Base-by-base conservation (phyloP, 495 filamentous ascomycete genomes). In the Lasiosphaeris hirsuta region DNA sequence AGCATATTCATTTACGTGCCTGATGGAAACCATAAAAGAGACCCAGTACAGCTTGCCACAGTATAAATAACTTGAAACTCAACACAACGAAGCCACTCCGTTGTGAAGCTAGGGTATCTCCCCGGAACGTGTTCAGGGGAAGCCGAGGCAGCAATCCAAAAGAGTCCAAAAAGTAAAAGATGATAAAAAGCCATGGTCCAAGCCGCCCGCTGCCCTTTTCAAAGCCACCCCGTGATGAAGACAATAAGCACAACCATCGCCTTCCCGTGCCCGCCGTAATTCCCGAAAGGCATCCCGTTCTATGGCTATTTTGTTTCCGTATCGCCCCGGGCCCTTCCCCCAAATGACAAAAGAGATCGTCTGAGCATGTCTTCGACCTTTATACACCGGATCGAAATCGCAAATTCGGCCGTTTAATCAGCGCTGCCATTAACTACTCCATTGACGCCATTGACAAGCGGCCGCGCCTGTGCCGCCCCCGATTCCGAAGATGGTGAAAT, bases 401-500 rank as follows among this genome's bases (percentile, higher is more conserved):
- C 15, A 8, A 15, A 30, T 15, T 43, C 36, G 39, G 19, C 19
- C 39, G 40, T 43, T 55, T 39, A 50, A 11, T 39, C 13, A 8
- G 34, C 3, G 35, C 43, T 46, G 45, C 58, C 61, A 44, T 58
- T 65, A 42, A 41, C 37, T 48, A 56, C 30, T 9, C 56, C 52
- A 18, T 71, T 66, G 34, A 44, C 48, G 57, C 70, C 70, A 33
- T 73, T 72, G 3, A 64, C 53, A 44, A 70, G 23, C 15, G 67
- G 62, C 11, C 60, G 62, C 14, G 63, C 61, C 44, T 67, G 69
- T 4, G 62, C 65, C 2, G 67, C 56, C 10, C 66, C 69, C 6
- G 55, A 43, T 43, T 67, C 69, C 1, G 67, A 68, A n/a, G 67
- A 62, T 17, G 69, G 69, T 2, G 69, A 71, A 43, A 71, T 65